phyloP scores from a whole-genome alignment of 768 basidiomycete genomes.

The Galerina marginata region DNA sequence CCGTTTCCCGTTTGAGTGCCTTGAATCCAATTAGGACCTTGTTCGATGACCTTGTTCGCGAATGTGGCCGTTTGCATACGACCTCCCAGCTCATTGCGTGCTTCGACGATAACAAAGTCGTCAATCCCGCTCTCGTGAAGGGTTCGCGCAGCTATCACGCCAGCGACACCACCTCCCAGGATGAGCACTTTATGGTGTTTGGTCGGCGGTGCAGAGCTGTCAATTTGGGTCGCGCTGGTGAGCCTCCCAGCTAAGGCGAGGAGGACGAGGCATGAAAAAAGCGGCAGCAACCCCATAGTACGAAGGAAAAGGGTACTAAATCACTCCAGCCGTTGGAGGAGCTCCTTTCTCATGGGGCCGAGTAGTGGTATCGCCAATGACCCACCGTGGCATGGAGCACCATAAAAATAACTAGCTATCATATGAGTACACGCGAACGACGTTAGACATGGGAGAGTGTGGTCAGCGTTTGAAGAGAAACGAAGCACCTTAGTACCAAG shows the following conservation, averaged over 20 bases:
- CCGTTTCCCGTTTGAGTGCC: slow-evolving; percentile 52
- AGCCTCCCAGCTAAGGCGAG: background rate
- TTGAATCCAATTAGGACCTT: slow-evolving; percentile 68
- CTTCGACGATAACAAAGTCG: slow-evolving; percentile 69
- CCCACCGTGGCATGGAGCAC: too few species aligned
- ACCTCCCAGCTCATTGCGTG: slow-evolving; percentile 62
- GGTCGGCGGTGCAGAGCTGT: background rate
- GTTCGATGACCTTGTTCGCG: slow-evolving; percentile 56
- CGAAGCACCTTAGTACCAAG: too few species aligned
- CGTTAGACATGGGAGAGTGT: too few species aligned
- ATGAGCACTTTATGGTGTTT: slow-evolving; percentile 50
- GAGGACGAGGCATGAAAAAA: background rate
- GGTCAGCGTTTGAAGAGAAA: too few species aligned
- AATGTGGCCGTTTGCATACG: slow-evolving; percentile 57
- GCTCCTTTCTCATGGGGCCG: too few species aligned
- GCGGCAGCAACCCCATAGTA: background rate
- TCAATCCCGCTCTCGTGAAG: slow-evolving; percentile 56
- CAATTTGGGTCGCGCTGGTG: background rate
- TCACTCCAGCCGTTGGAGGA: too few species aligned
- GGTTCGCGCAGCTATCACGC: slow-evolving; percentile 67
- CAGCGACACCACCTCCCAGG: slow-evolving; percentile 70
- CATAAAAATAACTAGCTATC: too few species aligned
- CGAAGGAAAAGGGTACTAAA: background rate
- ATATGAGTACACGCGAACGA: too few species aligned
- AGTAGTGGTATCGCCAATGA: too few species aligned